These are phyloP conservation scores for Helicostylum pulchrum DNA, from an alignment of 192 early-diverging fungal genomes.

Conservation along the genomic window DNA sequence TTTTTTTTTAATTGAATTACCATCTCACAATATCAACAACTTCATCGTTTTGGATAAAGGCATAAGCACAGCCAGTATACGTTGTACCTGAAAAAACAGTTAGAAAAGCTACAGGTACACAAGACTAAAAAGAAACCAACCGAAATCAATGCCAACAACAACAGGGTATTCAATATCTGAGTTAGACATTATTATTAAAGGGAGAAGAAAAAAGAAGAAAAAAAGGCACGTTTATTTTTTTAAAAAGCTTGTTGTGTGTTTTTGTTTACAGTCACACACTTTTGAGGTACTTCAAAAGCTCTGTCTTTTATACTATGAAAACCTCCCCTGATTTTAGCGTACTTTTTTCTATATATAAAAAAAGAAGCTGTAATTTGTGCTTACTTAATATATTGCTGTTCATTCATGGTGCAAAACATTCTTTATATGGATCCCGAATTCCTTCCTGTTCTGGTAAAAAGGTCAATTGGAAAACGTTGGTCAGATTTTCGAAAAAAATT, in stretches of 20 bases:
- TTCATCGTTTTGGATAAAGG: slow-evolving; percentile 48
- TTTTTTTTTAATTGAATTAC: slow-evolving; percentile 41
- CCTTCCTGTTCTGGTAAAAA: too few relatives aligned
- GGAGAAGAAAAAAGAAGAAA: neutral
- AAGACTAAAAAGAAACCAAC: neutral
- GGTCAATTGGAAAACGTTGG: too few relatives aligned
- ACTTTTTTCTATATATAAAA: too few relatives aligned
- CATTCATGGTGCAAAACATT: too few relatives aligned
- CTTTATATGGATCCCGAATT: too few relatives aligned
- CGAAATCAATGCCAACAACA: slow-evolving; percentile 39
- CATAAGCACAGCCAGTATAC: slow-evolving; percentile 48
- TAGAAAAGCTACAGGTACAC: neutral
- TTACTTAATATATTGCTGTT: too few relatives aligned
- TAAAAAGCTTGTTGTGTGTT: too few relatives aligned
- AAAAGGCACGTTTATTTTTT: neutral
- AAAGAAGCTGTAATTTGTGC: too few relatives aligned
- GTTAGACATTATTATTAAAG: slow-evolving; percentile 15
- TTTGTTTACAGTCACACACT: neutral
- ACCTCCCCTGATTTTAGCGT: too few relatives aligned
- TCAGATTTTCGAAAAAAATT: too few relatives aligned
- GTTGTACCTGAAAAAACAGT: slow-evolving; percentile 39
- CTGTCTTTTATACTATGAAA: too few relatives aligned
- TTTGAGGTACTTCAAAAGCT: neutral
- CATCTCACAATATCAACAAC: slow-evolving; percentile 38
- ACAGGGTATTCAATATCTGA: slow-evolving; percentile 30